A percentile compares a stretch with the other conserved stretches of the same genome.
Conservation (phyloP, 495 filamentous ascomycete species). For the Ramalina peruviana region DNA sequence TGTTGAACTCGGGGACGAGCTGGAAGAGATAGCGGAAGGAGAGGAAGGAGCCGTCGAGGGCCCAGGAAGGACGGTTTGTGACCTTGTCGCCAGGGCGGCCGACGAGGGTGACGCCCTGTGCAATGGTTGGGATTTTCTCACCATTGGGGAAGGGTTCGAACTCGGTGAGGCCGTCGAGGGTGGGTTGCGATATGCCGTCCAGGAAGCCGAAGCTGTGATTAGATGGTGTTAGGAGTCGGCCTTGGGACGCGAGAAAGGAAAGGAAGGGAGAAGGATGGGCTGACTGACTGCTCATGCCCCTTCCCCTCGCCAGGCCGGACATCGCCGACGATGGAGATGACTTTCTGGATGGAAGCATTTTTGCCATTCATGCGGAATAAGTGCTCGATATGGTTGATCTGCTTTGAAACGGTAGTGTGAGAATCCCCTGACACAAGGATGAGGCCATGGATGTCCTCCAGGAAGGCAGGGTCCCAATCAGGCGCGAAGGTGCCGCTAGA, state of each 20-base stretch:
- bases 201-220: constrained; percentile 21
- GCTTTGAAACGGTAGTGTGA: constrained; percentile 8
- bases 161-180: constrained; percentile 14
- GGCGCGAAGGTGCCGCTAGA: constrained; percentile 6
- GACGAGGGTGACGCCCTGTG: constrained; percentile 19
- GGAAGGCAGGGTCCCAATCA: constrained; percentile 20
- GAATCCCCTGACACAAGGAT: constrained; percentile 18
- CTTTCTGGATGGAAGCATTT: constrained; percentile 16
- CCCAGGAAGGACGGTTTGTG: constrained; percentile 19
- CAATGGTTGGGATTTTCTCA: constrained; percentile 4
- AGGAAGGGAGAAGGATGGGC: background rate
- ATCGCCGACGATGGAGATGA: constrained; percentile 17
- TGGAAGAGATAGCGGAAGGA: constrained; percentile 27
- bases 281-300: constrained; percentile 25
- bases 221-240: constrained; percentile 5
- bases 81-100: constrained; percentile 17
- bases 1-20: constrained; percentile 22
- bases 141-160: constrained; percentile 14
- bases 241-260: background rate
- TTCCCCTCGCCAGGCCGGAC: constrained; percentile 19
- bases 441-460: constrained; percentile 22
- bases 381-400: constrained; percentile 13
- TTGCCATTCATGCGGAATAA: constrained; percentile 11
- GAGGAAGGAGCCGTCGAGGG: constrained; percentile 27
- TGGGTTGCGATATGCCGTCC: constrained; percentile 23